A percentile compares a stretch with the other conserved stretches of the same genome.
These are phyloP conservation scores for Henckelia pumila DNA, from an alignment of 257 asterid genomes.

Conservation along the genomic window DNA sequence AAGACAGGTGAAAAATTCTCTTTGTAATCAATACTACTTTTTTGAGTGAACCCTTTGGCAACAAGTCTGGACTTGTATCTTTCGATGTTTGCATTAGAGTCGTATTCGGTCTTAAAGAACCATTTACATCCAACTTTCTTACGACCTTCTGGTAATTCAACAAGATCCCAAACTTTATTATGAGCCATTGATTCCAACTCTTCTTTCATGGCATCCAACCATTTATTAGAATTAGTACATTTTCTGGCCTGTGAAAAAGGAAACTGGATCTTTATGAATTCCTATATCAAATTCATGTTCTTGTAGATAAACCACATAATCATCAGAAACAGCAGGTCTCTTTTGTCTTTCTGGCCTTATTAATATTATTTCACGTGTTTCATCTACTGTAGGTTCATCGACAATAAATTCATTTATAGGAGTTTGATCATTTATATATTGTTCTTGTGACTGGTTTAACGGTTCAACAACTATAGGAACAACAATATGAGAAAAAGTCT, in stretches of 20 bases:
- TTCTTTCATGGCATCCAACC: too few relatives aligned
- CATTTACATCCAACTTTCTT: too few relatives aligned
- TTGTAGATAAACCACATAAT: neutral
- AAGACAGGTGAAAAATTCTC: too few relatives aligned
- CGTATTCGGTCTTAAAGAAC: too few relatives aligned
- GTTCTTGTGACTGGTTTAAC: neutral
- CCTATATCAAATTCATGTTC: neutral
- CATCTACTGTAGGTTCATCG: neutral
- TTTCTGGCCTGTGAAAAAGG: neutral
- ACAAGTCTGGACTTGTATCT: too few relatives aligned
- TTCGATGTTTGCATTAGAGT: too few relatives aligned
- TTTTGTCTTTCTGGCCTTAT: neutral
- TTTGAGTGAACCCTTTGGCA: too few relatives aligned
- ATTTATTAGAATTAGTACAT: neutral
- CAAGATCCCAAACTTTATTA: neutral
- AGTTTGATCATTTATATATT: neutral
- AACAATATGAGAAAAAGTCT: neutral
- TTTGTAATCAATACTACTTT: too few relatives aligned
- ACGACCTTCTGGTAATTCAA: neutral
- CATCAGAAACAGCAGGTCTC: neutral
- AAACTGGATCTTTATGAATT: neutral
- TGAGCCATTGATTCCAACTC: neutral
- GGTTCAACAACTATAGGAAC: neutral
- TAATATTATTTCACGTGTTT: conserved; percentile 2
- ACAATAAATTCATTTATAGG: neutral